These are phyloP conservation scores for Rhytidhysteron rufulum DNA, from an alignment of 2,329 filamentous ascomycete genomes.

Conservation along the genomic window DNA sequence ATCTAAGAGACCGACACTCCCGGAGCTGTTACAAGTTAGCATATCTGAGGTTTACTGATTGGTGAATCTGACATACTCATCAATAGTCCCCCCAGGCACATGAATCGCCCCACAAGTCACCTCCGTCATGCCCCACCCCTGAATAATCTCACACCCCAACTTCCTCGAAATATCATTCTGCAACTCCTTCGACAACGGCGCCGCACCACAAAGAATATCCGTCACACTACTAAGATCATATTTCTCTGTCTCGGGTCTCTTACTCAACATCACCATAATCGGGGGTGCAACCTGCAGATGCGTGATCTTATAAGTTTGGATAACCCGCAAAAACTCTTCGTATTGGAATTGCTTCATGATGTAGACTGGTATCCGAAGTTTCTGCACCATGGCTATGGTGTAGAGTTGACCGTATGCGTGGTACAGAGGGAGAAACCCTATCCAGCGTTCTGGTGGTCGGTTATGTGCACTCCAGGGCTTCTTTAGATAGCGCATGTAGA, in stretches of 20 bases:
- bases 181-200: conserved; percentile 40
- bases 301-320: conserved; percentile 36
- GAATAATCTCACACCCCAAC: conserved; percentile 33
- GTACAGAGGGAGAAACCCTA: conserved; percentile 42
- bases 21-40: conserved; percentile 20
- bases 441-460: conserved; percentile 46
- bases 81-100: conserved; percentile 31
- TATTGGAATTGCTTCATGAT: conserved; percentile 42
- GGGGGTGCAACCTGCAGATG: conserved; percentile 41
- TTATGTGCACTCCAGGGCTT: conserved; percentile 38
- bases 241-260: conserved; percentile 39
- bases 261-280: conserved; percentile 43
- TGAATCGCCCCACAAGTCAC: conserved; percentile 39
- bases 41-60: conserved; percentile 1
- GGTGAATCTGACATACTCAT: conserved; percentile 21
- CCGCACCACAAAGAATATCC: conserved; percentile 40
- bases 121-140: conserved; percentile 43
- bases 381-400: conserved; percentile 39
- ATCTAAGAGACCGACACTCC: conserved; percentile 37
- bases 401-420: conserved; percentile 48
- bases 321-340: conserved; percentile 34
- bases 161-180: conserved; percentile 36
- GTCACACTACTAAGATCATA: conserved; percentile 39
- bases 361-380: conserved; percentile 43
- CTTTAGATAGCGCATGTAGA: conserved; percentile 42